Evolutionary conservation across 2,329 filamentous ascomycete genomes (phyloP).

Genomic region (Aspergillus aculeatus): DNA sequence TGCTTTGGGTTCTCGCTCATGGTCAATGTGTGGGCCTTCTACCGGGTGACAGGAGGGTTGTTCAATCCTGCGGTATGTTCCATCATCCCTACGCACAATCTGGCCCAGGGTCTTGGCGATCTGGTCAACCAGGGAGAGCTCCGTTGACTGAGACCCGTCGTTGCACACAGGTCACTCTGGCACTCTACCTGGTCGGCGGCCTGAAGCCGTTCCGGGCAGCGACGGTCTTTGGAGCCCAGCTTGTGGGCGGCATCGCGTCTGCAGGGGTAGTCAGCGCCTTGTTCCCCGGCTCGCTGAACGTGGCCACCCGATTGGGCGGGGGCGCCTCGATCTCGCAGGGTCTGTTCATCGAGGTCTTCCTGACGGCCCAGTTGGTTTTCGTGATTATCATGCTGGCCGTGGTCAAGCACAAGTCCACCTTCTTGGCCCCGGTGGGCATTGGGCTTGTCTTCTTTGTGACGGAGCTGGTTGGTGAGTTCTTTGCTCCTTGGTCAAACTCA

Average conservation of each 20-base stretch:
- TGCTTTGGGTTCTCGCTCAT: conserved; percentile 49
- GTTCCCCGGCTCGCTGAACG: conserved; percentile 57
- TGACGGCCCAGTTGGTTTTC: conserved; percentile 63
- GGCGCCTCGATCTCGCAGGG: conserved; percentile 57
- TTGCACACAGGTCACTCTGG: conserved; percentile 52
- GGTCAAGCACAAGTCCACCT: conserved; percentile 72
- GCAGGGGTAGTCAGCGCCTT: conserved; percentile 58
- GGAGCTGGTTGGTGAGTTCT: conserved; percentile 47
- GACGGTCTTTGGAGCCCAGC: conserved; percentile 56
- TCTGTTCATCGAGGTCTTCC: conserved; percentile 66
- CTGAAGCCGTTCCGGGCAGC: conserved; percentile 54
- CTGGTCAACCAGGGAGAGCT: too few relatives aligned
- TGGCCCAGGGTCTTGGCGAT: too few relatives aligned
- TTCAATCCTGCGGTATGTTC: conserved; percentile 51
- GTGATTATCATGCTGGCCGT: conserved; percentile 68
- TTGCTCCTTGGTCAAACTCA: background rate
- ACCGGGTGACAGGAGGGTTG: conserved; percentile 51
- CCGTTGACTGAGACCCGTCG: background rate
- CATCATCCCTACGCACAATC: too few relatives aligned
- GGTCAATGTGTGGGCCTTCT: conserved; percentile 57
- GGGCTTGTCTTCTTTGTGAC: conserved; percentile 68
- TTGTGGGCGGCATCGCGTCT: conserved; percentile 59
- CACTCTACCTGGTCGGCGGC: conserved; percentile 59
- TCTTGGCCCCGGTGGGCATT: conserved; percentile 69
- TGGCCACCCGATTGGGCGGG: conserved; percentile 56